A percentile compares a stretch with the other conserved stretches of the same genome.
phyloP scores from a whole-genome alignment of 441 rosid species.

The Biscutella laevigata region DNA sequence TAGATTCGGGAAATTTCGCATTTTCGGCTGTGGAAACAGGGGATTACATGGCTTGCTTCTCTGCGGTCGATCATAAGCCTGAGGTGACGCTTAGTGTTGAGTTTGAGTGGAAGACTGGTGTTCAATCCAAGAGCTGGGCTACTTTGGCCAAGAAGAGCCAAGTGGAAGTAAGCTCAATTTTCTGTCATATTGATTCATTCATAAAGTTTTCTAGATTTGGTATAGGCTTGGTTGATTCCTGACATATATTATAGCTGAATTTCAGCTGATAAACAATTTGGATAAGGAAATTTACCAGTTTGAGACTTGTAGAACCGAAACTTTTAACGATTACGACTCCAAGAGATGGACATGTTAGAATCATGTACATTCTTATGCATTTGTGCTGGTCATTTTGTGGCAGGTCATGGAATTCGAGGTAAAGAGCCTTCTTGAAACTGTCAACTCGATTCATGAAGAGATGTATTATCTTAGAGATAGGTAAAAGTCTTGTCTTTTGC shows the following conservation, averaged over 20 bases:
- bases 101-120: constrained; percentile 66
- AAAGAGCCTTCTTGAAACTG: constrained; percentile 47
- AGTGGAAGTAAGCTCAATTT: constrained; percentile 44
- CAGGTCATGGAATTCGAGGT: constrained; percentile 57
- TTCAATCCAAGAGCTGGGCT: constrained; percentile 61
- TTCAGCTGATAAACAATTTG: background rate
- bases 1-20: constrained; percentile 55
- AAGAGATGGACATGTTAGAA: too few species aligned
- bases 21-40: constrained; percentile 59
- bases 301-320: too few species aligned
- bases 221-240: too few species aligned
- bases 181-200: too few species aligned
- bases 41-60: constrained; percentile 60
- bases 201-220: too few species aligned
- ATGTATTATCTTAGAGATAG: constrained; percentile 66
- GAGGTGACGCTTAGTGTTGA: constrained; percentile 35
- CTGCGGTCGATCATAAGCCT: constrained; percentile 44
- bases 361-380: background rate
- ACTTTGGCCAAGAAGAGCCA: constrained; percentile 61
- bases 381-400: constrained; percentile 9
- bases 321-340: too few species aligned
- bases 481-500: constrained; percentile 19
- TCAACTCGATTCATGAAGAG: constrained; percentile 50
- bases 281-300: background rate
- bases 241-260: background rate